Conservation (phyloP, 179 eudicot genomes). For the Silene vulgaris region DNA sequence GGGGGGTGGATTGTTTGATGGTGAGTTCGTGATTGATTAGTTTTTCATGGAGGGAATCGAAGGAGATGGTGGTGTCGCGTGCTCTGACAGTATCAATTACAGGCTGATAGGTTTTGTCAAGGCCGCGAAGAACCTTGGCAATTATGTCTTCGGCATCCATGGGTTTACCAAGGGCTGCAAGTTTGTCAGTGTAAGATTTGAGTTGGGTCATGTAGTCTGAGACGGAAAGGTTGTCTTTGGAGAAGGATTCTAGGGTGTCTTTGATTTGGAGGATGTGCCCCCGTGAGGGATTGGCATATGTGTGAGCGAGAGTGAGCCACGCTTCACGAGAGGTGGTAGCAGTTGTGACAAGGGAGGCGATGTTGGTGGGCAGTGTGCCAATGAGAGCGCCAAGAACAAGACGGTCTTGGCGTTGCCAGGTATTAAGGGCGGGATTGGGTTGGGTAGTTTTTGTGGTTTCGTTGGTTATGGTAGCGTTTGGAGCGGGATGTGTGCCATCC, state of each 20-base stretch:
- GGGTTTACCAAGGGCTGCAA: neutral
- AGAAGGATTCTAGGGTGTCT: neutral
- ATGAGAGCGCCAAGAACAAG: neutral
- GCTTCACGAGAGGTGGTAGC: constrained; percentile 4
- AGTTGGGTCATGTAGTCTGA: neutral
- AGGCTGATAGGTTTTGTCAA: neutral
- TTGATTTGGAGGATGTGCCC: constrained; percentile 16
- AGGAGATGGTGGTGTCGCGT: neutral
- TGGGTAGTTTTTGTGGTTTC: neutral
- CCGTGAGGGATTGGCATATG: constrained; percentile 5
- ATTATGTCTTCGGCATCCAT: constrained; percentile 11
- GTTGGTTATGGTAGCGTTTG: neutral
- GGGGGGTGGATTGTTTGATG: too few relatives aligned
- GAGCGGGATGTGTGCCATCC: neutral
- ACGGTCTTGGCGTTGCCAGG: constrained; percentile 3
- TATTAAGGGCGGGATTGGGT: neutral
- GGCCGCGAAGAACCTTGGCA: neutral
- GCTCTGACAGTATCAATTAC: neutral
- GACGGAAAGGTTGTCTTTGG: neutral
- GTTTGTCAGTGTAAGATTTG: constrained; percentile 9
- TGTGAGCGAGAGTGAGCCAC: neutral
- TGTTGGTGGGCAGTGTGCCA: neutral
- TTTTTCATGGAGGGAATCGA: constrained; percentile 7
- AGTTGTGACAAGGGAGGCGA: neutral
- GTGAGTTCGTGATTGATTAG: neutral